Base-by-base conservation (phyloP, 2,329 filamentous ascomycete genomes). In the Capronia coronata region DNA sequence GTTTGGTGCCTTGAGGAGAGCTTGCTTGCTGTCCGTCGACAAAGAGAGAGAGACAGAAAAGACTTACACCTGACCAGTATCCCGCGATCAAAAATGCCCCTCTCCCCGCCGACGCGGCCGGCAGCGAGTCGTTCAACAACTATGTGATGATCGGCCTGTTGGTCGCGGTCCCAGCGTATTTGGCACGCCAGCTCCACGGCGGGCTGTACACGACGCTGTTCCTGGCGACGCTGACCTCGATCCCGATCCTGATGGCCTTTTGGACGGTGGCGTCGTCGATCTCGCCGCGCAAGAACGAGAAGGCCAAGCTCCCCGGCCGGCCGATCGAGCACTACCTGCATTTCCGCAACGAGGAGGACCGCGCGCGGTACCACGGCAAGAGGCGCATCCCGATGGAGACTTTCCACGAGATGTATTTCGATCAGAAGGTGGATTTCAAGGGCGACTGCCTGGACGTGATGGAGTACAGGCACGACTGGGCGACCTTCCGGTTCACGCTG, bases 351-450 rank as follows among this genome's bases (percentile, higher is more conserved):
- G 68, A 72, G 57, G 67, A 71, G 58, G 71, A 74, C 52, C 65
- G 68, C 50, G 66, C 66, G 25, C 70, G 67, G 51, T 74, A 74
- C 62, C 69, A 67, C 53, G 71, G 71, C 58, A 73, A 72, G 64
- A 71, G 69, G 66, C 72, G 72, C 62, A 72, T 74, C 30, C 84
- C 88, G 47, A 84, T 94, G 76, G 84, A 94, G 75, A 94, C 88
- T 19, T 97, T 97, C 76, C 83, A 94, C 67, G 90, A 96, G 72
- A 94, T 91, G 85, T 97, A 96, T 77, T 94, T 97, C 71, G 85
- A 93, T 65, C 88, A 87, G 51, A 83, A 94, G 51, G 89, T 95
- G 57, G 88, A 95, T 62, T 91, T 96, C 78, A 97, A 95, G 69
- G 90, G 89, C 51, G 93, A 97, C 70, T 80, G 78, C 63, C 78